These are phyloP conservation scores for Globisporangium parvum DNA, from an alignment of 352 stramenopile species.

Conservation along the genomic window DNA sequence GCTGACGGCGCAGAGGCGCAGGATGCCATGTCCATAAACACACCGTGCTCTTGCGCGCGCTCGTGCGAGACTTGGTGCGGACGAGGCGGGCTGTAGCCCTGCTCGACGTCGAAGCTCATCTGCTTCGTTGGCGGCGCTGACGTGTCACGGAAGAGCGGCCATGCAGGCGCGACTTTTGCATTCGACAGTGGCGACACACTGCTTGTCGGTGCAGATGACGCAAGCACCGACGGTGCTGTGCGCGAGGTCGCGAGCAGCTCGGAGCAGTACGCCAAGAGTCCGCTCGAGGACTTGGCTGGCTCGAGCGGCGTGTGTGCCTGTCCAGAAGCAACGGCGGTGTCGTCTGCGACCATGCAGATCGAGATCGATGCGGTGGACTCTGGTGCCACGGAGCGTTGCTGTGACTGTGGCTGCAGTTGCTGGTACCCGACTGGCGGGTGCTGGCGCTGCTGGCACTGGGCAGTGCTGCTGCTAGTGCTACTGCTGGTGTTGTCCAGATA, in stretches of 20 bases:
- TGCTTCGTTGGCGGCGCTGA: neutral
- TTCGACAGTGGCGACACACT: neutral
- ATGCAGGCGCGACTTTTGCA: neutral
- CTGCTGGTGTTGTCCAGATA: neutral
- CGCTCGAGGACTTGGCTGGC: conserved; percentile 11
- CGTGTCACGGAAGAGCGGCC: neutral
- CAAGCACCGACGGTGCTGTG: conserved; percentile 1
- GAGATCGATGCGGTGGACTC: neutral
- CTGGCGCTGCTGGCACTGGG: neutral
- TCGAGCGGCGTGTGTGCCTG: neutral
- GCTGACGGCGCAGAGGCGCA: too few species aligned
- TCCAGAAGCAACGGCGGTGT: too few species aligned
- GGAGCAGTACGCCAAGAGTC: conserved; percentile 34
- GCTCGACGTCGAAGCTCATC: neutral
- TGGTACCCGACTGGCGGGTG: neutral
- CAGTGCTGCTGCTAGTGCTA: neutral
- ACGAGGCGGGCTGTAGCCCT: neutral
- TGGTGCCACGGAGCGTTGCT: neutral
- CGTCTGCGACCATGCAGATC: neutral
- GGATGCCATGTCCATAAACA: too few species aligned
- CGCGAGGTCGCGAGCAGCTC: conserved; percentile 29
- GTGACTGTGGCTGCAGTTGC: neutral
- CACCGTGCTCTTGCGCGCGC: too few species aligned
- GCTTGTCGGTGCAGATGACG: neutral
- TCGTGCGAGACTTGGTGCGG: too few species aligned